Evolutionary conservation across 768 basidiomycete genomes (phyloP).

Genomic region (Nidularia pulvinata): DNA sequence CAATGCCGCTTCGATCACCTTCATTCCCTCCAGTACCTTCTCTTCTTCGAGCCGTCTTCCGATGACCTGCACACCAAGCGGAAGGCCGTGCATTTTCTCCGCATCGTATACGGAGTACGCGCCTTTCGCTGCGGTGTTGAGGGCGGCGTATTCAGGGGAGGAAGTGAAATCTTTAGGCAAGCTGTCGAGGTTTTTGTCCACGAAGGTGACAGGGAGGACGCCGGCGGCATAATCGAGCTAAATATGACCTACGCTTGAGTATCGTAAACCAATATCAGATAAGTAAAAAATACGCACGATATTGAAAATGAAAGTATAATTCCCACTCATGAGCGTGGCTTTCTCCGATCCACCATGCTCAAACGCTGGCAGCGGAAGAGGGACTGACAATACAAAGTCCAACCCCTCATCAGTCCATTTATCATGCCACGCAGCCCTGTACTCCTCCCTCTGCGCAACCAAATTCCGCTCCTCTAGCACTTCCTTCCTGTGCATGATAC

Average conservation of each 20-base stretch:
- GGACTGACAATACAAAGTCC: slow-evolving; percentile 65
- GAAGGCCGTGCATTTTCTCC: slow-evolving; percentile 64
- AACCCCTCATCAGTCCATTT: slow-evolving; percentile 47
- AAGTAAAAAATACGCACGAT: slow-evolving; percentile 39
- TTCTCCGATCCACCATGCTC: slow-evolving; percentile 49
- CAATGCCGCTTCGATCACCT: slow-evolving; percentile 42
- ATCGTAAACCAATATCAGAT: slow-evolving; percentile 1
- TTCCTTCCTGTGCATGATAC: slow-evolving; percentile 44
- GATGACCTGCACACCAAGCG: slow-evolving; percentile 65
- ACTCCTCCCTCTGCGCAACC: slow-evolving; percentile 40
- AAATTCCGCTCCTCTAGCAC: slow-evolving; percentile 49
- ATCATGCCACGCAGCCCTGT: slow-evolving; percentile 43
- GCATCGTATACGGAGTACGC: slow-evolving; percentile 56
- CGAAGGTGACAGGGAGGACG: slow-evolving; percentile 59
- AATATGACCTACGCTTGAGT: neutral
- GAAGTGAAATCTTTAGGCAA: slow-evolving; percentile 29
- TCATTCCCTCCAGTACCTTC: slow-evolving; percentile 70
- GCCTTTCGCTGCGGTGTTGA: slow-evolving; percentile 30
- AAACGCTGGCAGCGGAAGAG: slow-evolving; percentile 61
- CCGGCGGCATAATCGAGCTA: slow-evolving; percentile 58
- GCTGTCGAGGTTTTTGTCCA: slow-evolving; percentile 33
- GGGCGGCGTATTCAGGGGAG: slow-evolving; percentile 23
- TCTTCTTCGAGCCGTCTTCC: slow-evolving; percentile 71
- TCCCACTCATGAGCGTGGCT: slow-evolving; percentile 56
- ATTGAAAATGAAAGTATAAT: slow-evolving; percentile 70